These are phyloP conservation scores for Leptographium procerum DNA, from an alignment of 2,329 filamentous ascomycete genomes.

Conservation along the genomic window DNA sequence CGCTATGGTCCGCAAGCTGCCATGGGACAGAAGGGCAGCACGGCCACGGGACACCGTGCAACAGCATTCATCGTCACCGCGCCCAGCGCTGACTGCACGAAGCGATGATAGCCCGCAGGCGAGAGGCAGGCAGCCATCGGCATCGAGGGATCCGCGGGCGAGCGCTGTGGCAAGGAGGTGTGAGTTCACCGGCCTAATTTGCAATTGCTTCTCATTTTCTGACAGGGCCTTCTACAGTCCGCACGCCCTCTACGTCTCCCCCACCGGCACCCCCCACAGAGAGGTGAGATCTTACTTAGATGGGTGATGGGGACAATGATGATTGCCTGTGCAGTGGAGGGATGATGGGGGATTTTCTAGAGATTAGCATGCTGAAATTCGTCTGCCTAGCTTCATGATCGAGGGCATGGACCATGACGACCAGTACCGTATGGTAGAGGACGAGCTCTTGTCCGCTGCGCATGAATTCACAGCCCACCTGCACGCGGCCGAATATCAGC, in stretches of 20 bases:
- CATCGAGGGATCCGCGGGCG: background rate
- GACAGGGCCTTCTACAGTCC: conserved; percentile 6
- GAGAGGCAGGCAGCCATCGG: background rate
- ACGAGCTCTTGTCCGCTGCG: conserved; percentile 60
- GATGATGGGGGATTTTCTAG: too few species aligned
- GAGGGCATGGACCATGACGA: conserved; percentile 58
- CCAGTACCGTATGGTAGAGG: conserved; percentile 71
- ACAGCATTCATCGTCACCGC: background rate
- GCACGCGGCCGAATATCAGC: conserved; percentile 65
- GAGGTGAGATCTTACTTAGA: conserved; percentile 10
- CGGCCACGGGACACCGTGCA: too few species aligned
- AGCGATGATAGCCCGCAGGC: background rate
- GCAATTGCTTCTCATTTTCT: too few species aligned
- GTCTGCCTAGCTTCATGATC: conserved; percentile 44
- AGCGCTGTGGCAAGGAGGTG: background rate
- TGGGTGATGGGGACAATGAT: too few species aligned
- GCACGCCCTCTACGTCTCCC: conserved; percentile 21
- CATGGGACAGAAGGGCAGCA: conserved; percentile 8
- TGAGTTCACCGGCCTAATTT: background rate
- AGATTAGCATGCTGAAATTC: background rate
- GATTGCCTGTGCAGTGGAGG: too few species aligned
- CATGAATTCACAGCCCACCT: conserved; percentile 62
- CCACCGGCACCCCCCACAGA: conserved; percentile 19
- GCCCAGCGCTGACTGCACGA: background rate
- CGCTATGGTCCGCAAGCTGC: conserved; percentile 14